phyloP scores from a whole-genome alignment of 208 protist species.

The Endotrypanum monterogeii region DNA sequence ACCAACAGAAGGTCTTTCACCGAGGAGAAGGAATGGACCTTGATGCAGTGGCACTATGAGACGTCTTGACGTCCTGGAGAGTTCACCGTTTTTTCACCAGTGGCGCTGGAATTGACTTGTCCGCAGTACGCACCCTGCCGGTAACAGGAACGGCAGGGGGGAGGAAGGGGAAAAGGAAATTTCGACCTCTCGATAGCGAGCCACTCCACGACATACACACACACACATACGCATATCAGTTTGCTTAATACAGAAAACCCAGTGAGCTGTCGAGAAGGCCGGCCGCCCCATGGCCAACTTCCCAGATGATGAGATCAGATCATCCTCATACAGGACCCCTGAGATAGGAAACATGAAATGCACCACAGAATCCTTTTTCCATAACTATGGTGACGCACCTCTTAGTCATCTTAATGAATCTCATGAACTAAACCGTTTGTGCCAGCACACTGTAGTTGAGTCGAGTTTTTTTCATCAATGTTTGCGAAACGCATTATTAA shows the following conservation, averaged over 20 bases:
- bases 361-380: too few species aligned
- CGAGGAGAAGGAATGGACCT: neutral
- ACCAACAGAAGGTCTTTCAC: neutral
- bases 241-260: neutral
- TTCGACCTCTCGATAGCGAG: neutral
- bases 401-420: conserved; percentile 84
- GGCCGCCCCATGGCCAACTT: neutral
- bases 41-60: neutral
- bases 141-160: neutral
- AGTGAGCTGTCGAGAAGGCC: neutral
- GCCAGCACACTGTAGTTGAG: conserved; percentile 92
- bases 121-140: neutral
- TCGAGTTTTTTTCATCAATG: too few species aligned
- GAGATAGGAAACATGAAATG: too few species aligned
- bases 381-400: conserved; percentile 85
- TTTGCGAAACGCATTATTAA: conserved; percentile 32
- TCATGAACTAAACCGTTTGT: conserved; percentile 96
- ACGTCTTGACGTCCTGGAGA: neutral
- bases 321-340: conserved; percentile 53
- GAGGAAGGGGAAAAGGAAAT: neutral
- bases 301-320: neutral
- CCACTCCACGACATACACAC: neutral
- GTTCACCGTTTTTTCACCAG: too few species aligned
- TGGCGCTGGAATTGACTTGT: neutral
- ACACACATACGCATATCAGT: neutral